Percentiles rank a stretch among this genome's conserved stretches.
phyloP scores from a whole-genome alignment of 805 yeast species.

The Tetrapisispora phaffii region DNA sequence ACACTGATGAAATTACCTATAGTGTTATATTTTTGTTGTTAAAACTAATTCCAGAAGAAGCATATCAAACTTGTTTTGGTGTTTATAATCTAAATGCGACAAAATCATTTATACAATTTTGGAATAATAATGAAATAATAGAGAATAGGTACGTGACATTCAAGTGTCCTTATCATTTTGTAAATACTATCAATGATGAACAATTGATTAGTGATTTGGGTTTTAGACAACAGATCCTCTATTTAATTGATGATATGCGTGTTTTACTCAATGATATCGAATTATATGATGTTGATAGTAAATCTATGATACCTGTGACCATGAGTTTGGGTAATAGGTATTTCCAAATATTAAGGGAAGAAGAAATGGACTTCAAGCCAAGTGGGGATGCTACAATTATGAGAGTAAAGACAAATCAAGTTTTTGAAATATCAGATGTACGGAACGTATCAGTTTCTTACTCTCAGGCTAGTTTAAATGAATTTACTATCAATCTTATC shows the following conservation, averaged over 20 bases:
- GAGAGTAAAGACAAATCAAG: constrained; percentile 34
- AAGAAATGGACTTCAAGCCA: constrained; percentile 34
- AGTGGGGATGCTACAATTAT: constrained; percentile 27
- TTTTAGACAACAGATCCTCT: constrained; percentile 34
- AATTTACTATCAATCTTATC: constrained; percentile 37
- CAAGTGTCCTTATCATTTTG: constrained; percentile 31
- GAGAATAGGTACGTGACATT: constrained; percentile 19
- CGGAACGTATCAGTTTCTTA: constrained; percentile 33
- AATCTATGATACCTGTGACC: constrained; percentile 49
- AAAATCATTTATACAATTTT: constrained; percentile 19
- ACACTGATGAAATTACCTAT: constrained; percentile 8
- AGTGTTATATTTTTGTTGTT: constrained; percentile 26
- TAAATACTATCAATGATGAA: constrained; percentile 39
- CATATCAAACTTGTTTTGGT: constrained; percentile 42
- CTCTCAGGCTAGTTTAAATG: constrained; percentile 40
- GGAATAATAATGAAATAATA: constrained; percentile 16
- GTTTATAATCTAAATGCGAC: constrained; percentile 39
- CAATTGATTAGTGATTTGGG: constrained; percentile 37
- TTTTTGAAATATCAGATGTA: constrained; percentile 34
- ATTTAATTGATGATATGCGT: constrained; percentile 39
- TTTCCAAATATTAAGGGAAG: constrained; percentile 45
- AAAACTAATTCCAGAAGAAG: constrained; percentile 41
- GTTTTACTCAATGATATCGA: constrained; percentile 45
- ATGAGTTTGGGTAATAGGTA: constrained; percentile 61
- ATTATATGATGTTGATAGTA: constrained; percentile 38